These are phyloP conservation scores for Pisolithus microcarpus DNA, from an alignment of 768 basidiomycete genomes.

Conservation along the genomic window DNA sequence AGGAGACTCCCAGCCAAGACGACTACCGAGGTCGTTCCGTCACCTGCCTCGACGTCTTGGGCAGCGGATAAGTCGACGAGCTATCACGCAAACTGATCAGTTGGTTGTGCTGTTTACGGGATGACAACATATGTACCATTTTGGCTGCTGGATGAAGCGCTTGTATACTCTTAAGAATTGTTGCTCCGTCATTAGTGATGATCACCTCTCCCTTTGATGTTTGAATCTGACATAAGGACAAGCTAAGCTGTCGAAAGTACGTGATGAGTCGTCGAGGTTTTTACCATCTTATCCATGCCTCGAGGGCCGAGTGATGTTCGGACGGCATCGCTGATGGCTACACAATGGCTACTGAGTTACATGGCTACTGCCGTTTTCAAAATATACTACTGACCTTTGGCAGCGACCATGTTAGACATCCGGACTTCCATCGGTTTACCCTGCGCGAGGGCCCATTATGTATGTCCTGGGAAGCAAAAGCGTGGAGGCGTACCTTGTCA, in stretches of 20 bases:
- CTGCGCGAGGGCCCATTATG: constrained; percentile 38
- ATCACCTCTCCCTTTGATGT: constrained; percentile 94
- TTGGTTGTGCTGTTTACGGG: neutral
- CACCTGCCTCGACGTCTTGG: constrained; percentile 97
- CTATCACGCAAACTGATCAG: constrained; percentile 34
- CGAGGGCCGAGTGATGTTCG: constrained; percentile 92
- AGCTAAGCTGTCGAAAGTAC: constrained; percentile 5
- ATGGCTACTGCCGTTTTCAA: neutral
- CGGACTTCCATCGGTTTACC: constrained; percentile 98
- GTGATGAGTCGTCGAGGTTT: constrained; percentile 15
- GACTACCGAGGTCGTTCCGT: constrained; percentile 96
- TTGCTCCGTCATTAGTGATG: constrained; percentile 98
- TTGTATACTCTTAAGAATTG: constrained; percentile 91
- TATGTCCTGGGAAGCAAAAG: neutral
- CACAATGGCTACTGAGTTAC: constrained; percentile 6
- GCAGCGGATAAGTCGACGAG: constrained; percentile 96
- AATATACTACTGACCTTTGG: constrained; percentile 61
- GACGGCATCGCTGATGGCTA: constrained; percentile 96
- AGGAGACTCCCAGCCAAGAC: constrained; percentile 91
- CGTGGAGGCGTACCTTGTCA: constrained; percentile 54
- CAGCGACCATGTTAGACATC: constrained; percentile 94
- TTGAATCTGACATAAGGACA: constrained; percentile 62
- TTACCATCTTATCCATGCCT: constrained; percentile 99
- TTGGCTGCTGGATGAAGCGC: constrained; percentile 97
- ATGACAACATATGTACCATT: constrained; percentile 54